phyloP scores from a whole-genome alignment of 345 rosid species.

The Citrus trifoliata region DNA sequence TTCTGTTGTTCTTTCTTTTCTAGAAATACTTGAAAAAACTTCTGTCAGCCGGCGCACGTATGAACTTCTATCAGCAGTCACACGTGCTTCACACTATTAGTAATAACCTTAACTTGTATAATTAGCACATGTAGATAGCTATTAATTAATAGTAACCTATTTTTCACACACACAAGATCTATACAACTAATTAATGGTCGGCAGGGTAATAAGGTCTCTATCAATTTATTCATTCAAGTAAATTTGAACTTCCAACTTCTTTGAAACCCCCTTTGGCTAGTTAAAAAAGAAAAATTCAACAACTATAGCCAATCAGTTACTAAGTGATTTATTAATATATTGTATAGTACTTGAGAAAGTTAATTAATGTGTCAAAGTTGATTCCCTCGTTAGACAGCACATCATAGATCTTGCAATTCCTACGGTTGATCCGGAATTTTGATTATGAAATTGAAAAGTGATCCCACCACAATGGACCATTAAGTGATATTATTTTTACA shows the following conservation, averaged over 20 bases:
- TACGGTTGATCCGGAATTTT: not conserved
- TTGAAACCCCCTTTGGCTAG: not conserved
- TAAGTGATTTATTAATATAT: not conserved
- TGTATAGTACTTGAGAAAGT: not conserved
- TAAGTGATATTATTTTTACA: conserved; percentile 11
- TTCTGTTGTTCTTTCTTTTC: no score
- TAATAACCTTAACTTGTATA: not conserved
- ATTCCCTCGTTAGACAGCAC: not conserved
- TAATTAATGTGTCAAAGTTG: not conserved
- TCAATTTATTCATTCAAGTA: not conserved
- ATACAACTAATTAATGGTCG: not conserved
- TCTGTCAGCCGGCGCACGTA: no score
- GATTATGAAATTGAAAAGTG: conserved; percentile 10
- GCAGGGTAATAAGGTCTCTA: not conserved
- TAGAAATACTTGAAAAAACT: no score
- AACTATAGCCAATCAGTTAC: not conserved
- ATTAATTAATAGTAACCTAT: not conserved
- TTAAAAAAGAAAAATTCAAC: not conserved
- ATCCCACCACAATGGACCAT: conserved; percentile 35
- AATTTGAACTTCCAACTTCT: not conserved
- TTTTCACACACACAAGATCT: no score
- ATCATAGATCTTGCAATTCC: not conserved
- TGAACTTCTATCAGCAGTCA: not conserved
- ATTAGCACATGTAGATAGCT: not conserved
- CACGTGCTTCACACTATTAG: not conserved